Evolutionary conservation across 1,284 basidiomycete species (phyloP).

Genomic region (Inonotus hispidus): DNA sequence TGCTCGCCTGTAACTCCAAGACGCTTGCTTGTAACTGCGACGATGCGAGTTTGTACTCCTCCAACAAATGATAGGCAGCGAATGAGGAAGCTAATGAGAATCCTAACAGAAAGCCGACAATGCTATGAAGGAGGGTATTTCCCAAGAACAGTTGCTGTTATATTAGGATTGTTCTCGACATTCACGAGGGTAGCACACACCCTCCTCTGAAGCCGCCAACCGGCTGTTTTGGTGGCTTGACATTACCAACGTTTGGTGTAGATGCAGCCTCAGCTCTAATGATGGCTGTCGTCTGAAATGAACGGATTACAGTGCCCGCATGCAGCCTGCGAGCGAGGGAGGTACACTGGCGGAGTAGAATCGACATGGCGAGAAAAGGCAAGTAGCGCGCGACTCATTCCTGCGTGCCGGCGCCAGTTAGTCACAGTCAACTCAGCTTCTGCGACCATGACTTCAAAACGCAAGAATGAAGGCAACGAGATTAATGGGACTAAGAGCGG

Average conservation of each 20-base stretch:
- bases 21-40: conserved; percentile 81
- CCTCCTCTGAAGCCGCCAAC: conserved; percentile 84
- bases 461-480: conserved; percentile 33
- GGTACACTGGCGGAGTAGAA: conserved; percentile 12
- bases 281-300: conserved; percentile 34
- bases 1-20: conserved; percentile 79
- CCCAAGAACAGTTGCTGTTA: not conserved
- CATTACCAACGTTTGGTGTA: conserved; percentile 47
- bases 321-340: conserved; percentile 2
- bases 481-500: conserved; percentile 27
- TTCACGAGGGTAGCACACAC: conserved; percentile 38
- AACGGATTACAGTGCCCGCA: conserved; percentile 22
- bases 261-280: conserved; percentile 43
- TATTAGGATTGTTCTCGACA: not conserved
- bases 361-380: conserved; percentile 6
- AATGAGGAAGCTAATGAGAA: conserved; percentile 82
- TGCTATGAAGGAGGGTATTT: conserved; percentile 40
- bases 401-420: not conserved
- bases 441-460: conserved; percentile 46
- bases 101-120: conserved; percentile 85
- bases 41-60: conserved; percentile 86
- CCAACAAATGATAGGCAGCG: conserved; percentile 82
- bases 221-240: conserved; percentile 65
- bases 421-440: not conserved
- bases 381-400: not conserved